phyloP scores from a whole-genome alignment of 139 green algal species.

The Micractinium conductrix region DNA sequence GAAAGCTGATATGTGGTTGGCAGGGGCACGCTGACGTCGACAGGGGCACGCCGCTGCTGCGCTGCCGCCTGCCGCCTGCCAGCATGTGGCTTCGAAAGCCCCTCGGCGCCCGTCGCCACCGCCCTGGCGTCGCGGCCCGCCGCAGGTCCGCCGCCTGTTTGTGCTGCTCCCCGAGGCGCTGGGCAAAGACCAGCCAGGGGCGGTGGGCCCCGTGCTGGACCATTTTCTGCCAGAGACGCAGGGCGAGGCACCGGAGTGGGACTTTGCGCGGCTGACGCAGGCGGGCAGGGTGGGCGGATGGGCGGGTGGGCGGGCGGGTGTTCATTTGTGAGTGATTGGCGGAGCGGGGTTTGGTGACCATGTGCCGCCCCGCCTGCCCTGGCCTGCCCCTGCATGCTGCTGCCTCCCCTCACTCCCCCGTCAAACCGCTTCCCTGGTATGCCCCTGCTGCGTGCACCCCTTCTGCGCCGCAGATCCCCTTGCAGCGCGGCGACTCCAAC shows the following conservation, averaged over 20 bases:
- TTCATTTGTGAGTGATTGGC: not conserved
- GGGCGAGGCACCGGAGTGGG: no score
- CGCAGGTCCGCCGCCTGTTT: slow-evolving; percentile 26
- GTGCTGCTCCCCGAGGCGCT: slow-evolving; percentile 33
- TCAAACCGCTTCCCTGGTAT: no score
- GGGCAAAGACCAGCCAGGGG: slow-evolving; percentile 7
- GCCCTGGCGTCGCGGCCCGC: no score
- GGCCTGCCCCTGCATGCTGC: no score
- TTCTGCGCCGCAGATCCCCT: not conserved
- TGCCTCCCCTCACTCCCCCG: not conserved
- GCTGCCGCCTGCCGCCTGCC: no score
- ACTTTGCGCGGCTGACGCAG: slow-evolving; percentile 11
- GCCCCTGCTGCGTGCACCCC: not conserved
- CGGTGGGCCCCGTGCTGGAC: not conserved
- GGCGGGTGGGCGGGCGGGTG: not conserved
- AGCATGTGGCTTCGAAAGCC: no score
- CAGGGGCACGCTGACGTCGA: no score
- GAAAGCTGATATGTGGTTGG: no score
- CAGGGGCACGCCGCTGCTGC: no score
- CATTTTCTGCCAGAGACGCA: no score
- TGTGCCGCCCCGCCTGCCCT: not conserved
- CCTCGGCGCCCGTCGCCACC: no score
- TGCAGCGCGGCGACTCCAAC: not conserved
- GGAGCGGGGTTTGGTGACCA: not conserved
- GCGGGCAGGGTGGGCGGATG: not conserved